phyloP scores from a whole-genome alignment of 495 filamentous ascomycete genomes.

The Penicillium coprophilum region DNA sequence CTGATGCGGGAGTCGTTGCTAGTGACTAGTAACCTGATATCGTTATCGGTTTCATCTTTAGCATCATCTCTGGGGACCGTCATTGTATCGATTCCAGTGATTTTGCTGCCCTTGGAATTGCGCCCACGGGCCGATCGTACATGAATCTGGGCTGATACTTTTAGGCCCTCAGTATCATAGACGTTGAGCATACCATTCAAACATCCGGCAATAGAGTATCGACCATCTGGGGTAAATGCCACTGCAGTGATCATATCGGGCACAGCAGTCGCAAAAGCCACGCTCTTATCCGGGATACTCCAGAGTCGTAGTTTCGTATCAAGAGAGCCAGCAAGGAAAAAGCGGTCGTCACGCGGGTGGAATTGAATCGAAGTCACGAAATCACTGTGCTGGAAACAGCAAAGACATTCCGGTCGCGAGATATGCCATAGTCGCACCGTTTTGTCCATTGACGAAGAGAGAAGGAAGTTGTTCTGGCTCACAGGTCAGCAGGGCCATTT shows the following conservation, averaged over 20 bases:
- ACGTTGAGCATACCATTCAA: constrained; percentile 84
- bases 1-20: constrained; percentile 96
- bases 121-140: constrained; percentile 86
- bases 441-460: constrained; percentile 98
- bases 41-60: constrained; percentile 59
- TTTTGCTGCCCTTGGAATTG: constrained; percentile 95
- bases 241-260: constrained; percentile 93
- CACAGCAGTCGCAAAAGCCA: constrained; percentile 80
- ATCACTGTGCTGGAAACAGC: constrained; percentile 94
- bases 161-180: constrained; percentile 93
- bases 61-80: constrained; percentile 58
- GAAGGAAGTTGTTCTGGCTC: constrained; percentile 82
- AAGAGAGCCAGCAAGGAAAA: constrained; percentile 91
- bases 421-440: constrained; percentile 95
- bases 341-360: constrained; percentile 91
- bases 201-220: constrained; percentile 84
- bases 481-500: constrained; percentile 16
- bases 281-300: constrained; percentile 96
- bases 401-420: constrained; percentile 80
- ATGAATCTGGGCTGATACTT: constrained; percentile 78
- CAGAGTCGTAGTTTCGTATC: constrained; percentile 91
- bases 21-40: constrained; percentile 83
- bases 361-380: constrained; percentile 95
- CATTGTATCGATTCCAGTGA: constrained; percentile 88
- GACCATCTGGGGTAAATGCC: constrained; percentile 89